Base-by-base conservation (phyloP, 192 early-diverging fungal genomes). In the Neocallimastix lanati region DNA sequence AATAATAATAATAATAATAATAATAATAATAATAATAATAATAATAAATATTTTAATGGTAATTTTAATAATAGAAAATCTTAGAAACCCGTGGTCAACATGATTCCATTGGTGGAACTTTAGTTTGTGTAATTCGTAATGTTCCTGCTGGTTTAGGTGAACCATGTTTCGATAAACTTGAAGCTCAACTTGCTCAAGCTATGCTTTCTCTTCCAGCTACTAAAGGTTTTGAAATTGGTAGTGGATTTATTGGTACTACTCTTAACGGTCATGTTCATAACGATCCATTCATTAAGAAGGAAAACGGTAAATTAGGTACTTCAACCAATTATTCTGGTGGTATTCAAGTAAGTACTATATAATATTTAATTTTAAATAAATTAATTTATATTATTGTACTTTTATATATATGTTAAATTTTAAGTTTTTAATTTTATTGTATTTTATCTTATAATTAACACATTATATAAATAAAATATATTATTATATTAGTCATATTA, bases 201-300 rank as follows among this genome's bases (percentile, higher is more conserved):
- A 99, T 99, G 97, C 85, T 99, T 79, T 97, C 95, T 28, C 96
- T 99, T 79, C 97, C 97, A 12, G 96, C 97, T 7, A 99, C 97
- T 28, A 99, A 99, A 84, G 94, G 94, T 27, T 99, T 99, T 83
- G 97, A 99, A 84, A 93, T 98, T 77, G 97, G 97, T 0, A 93
- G 92, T 76, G 97, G 97, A 28, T 94, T 97, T 82, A 87, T 87
- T 28, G 97, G 96, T 29, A 97, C 97, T 2, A 87, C 86, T 28
- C 91, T 98, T 78, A 88, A 89, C 0, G 97, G 97, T 40, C 91
- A 92, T 84, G 85, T 94, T 78, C 97, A 99, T 84, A 99, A 99
- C 81, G 97, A 99, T 82, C 86, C 93, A 28, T 99, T 95, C 85
- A 87, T 91, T 40, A 76, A 81, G n/a, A 88, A 90, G 76, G 85